Percentiles rank a stretch among this genome's conserved stretches.
Evolutionary conservation across 805 yeast genomes (phyloP).

Genomic region (Wickerhamiella bombiphila): DNA sequence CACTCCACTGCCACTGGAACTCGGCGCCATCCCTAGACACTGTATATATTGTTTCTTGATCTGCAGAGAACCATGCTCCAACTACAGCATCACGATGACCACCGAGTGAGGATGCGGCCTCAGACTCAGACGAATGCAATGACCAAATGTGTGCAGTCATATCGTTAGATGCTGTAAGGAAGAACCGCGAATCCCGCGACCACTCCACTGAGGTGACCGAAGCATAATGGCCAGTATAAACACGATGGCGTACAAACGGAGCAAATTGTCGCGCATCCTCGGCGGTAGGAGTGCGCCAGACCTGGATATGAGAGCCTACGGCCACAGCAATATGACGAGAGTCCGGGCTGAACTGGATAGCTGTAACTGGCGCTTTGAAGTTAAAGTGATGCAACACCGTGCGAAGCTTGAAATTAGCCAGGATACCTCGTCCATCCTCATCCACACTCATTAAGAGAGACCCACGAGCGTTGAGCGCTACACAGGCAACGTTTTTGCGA

Average conservation of each 20-base stretch:
- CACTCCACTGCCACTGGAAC: constrained; percentile 73
- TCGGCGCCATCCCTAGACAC: constrained; percentile 90
- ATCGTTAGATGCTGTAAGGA: constrained; percentile 77
- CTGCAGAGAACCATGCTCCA: constrained; percentile 72
- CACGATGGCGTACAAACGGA: constrained; percentile 81
- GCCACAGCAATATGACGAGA: constrained; percentile 82
- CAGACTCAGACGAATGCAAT: constrained; percentile 49
- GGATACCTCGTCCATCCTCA: constrained; percentile 81
- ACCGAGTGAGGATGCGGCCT: constrained; percentile 70
- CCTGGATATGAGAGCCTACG: constrained; percentile 56
- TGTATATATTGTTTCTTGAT: constrained; percentile 83
- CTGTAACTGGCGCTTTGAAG: constrained; percentile 64
- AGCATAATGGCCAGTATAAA: constrained; percentile 84
- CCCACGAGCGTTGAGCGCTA: constrained; percentile 73
- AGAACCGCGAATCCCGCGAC: constrained; percentile 83
- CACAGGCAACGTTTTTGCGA: constrained; percentile 60
- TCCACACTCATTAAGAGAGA: constrained; percentile 74
- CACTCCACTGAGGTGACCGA: constrained; percentile 68
- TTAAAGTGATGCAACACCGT: constrained; percentile 88
- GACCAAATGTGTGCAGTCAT: constrained; percentile 79
- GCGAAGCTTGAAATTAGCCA: constrained; percentile 70
- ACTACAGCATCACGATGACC: constrained; percentile 88
- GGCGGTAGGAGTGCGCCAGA: constrained; percentile 81
- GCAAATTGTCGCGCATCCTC: constrained; percentile 85
- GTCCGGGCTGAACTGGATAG: constrained; percentile 73